Evolutionary conservation across 2,329 filamentous ascomycete species (phyloP).

Genomic region (Rutstroemia sp.): DNA sequence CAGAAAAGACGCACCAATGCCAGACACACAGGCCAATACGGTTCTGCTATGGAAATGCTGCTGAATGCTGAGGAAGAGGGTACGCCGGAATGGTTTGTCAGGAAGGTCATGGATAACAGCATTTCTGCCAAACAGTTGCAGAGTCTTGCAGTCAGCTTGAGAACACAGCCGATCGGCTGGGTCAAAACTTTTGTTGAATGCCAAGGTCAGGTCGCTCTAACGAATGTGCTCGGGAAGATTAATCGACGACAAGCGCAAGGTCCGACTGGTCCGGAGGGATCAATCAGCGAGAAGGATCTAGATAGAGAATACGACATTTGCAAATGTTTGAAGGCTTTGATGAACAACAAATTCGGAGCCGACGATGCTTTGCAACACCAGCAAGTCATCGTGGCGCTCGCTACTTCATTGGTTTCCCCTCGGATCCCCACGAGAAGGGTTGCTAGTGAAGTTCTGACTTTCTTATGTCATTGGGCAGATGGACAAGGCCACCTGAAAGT

Average conservation of each 20-base stretch:
- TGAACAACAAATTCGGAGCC: slow-evolving; percentile 99
- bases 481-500: slow-evolving; percentile 89
- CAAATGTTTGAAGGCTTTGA: slow-evolving; percentile 92
- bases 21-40: slow-evolving; percentile 61
- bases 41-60: slow-evolving; percentile 61
- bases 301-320: slow-evolving; percentile 88
- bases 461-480: slow-evolving; percentile 89
- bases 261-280: slow-evolving; percentile 43
- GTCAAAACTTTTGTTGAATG: slow-evolving; percentile 95
- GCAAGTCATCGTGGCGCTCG: slow-evolving; percentile 81
- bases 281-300: slow-evolving; percentile 57
- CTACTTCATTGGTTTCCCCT: slow-evolving; percentile 79
- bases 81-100: slow-evolving; percentile 96
- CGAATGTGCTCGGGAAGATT: slow-evolving; percentile 87
- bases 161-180: slow-evolving; percentile 97
- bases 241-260: slow-evolving; percentile 77
- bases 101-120: slow-evolving; percentile 91
- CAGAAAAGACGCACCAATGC: slow-evolving; percentile 78
- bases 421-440: slow-evolving; percentile 88
- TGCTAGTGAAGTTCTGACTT: slow-evolving; percentile 92
- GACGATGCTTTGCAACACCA: slow-evolving; percentile 90
- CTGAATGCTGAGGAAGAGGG: slow-evolving; percentile 87
- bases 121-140: slow-evolving; percentile 87
- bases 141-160: slow-evolving; percentile 86
- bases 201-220: slow-evolving; percentile 92